Evolutionary conservation across 2,329 filamentous ascomycete species (phyloP).

Genomic region (Hymenoscyphus infarciens): DNA sequence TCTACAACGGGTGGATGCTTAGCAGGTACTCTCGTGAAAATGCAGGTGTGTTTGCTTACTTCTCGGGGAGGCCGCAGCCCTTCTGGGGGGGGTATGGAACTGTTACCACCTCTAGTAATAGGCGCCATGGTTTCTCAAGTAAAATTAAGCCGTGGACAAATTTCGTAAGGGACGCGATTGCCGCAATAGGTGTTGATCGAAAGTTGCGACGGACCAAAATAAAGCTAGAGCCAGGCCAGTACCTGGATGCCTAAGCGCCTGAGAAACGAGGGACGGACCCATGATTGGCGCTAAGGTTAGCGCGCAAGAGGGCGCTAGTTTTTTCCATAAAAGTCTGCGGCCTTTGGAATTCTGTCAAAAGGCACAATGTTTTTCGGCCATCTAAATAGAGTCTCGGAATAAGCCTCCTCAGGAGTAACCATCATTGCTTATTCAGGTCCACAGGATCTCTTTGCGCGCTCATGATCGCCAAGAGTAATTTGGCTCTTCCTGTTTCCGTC

Average conservation of each 20-base stretch:
- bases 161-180: neutral
- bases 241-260: neutral
- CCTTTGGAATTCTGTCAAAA: constrained; percentile 2
- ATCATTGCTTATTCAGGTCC: constrained; percentile 93
- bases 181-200: neutral
- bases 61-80: constrained; percentile 19
- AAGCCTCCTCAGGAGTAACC: constrained; percentile 50
- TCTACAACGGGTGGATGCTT: constrained; percentile 24
- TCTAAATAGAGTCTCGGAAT: constrained; percentile 99
- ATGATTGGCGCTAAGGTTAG: neutral
- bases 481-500: constrained; percentile 70
- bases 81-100: constrained; percentile 15
- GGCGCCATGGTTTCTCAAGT: constrained; percentile 30
- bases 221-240: neutral
- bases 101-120: constrained; percentile 29
- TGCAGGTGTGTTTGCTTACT: constrained; percentile 15
- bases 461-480: constrained; percentile 89
- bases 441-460: constrained; percentile 85
- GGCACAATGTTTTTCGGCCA: constrained; percentile 49
- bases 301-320: constrained; percentile 2
- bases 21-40: constrained; percentile 13
- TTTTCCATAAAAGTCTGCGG: neutral
- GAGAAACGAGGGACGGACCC: neutral
- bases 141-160: neutral
- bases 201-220: constrained; percentile 1